Evolutionary conservation across 2,329 filamentous ascomycete genomes (phyloP), one percentile per base, ranked within the genome.

Genomic region (Leptographium flavum): DNA sequence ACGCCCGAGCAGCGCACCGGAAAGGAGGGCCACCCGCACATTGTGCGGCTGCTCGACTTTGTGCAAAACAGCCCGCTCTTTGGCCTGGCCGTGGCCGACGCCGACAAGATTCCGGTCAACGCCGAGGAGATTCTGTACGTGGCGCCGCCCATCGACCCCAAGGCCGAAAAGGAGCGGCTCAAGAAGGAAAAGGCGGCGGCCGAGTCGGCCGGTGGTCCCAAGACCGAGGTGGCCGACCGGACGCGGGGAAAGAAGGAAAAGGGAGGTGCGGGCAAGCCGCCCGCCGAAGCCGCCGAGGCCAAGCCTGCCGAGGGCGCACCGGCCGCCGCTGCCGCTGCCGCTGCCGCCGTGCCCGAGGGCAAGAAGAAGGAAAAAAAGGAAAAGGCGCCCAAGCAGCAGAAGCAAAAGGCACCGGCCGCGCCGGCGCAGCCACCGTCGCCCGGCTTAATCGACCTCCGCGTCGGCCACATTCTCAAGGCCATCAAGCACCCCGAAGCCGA

Each of bases 141-240:
- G 56, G 90, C 92, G 68, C 90, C 90, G 55, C 84, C 84, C 19
- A 78, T 90, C 50, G 87, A 94, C 54, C 79, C 83, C 56, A 94
- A 93, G 73, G 87, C 87, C 46, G 90, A 95, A 73, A 95, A 95
- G 71, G 88, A 95, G 73, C 79, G 83, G 40, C 76, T 90, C 65
- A 95, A 94, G 81, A 94, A 93, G 71, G 87, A 94, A 68, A 94
- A 94, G 73, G 84, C 82, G 27, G 79, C 77, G n/a, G n/a, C n/a
- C n/a, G n/a, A n/a, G n/a, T 14, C 74, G 74, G 2, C 73, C 73
- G 1, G 74, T 72, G 2, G 72, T 62, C 6, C 61, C 68, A n/a
- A n/a, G 46, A 67, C 69, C 45, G 65, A 66, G 2, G 60, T 81
- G 28, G 70, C 69, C 35, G 76, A 81, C 56, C 72, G 75, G 47